Evolutionary conservation across 768 basidiomycete species (phyloP).

Genomic region (Trametes meyenii): DNA sequence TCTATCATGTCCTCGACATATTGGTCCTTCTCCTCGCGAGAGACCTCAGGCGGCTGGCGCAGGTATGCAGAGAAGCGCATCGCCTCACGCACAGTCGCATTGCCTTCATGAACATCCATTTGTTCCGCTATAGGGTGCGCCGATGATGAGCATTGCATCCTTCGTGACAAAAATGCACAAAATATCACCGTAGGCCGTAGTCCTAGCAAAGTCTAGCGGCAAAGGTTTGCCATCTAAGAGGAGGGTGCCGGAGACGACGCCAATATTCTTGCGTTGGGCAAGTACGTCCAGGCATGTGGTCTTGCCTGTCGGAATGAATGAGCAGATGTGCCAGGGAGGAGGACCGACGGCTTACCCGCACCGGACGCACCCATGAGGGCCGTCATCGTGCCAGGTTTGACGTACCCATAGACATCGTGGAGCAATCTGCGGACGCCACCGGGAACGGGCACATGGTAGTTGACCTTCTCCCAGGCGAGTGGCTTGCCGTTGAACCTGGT

Average conservation of each 20-base stretch:
- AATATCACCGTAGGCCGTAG: constrained; percentile 74
- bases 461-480: constrained; percentile 83
- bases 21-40: constrained; percentile 72
- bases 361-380: constrained; percentile 89
- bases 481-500: constrained; percentile 43
- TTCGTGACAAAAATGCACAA: constrained; percentile 27
- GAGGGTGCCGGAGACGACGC: constrained; percentile 64
- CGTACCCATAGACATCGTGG: constrained; percentile 77
- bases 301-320: constrained; percentile 50
- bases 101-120: constrained; percentile 84
- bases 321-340: background rate
- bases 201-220: constrained; percentile 57
- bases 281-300: constrained; percentile 78
- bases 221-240: constrained; percentile 68
- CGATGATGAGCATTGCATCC: constrained; percentile 26
- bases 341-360: constrained; percentile 49
- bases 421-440: constrained; percentile 64
- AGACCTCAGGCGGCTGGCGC: constrained; percentile 69
- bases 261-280: constrained; percentile 73
- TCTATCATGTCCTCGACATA: constrained; percentile 87
- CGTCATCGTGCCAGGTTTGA: constrained; percentile 85
- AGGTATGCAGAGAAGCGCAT: constrained; percentile 85
- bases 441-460: constrained; percentile 74
- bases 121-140: constrained; percentile 59
- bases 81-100: constrained; percentile 82